phyloP scores from a whole-genome alignment of 2,329 filamentous ascomycete genomes.

The Malbranchea cinnamomea region DNA sequence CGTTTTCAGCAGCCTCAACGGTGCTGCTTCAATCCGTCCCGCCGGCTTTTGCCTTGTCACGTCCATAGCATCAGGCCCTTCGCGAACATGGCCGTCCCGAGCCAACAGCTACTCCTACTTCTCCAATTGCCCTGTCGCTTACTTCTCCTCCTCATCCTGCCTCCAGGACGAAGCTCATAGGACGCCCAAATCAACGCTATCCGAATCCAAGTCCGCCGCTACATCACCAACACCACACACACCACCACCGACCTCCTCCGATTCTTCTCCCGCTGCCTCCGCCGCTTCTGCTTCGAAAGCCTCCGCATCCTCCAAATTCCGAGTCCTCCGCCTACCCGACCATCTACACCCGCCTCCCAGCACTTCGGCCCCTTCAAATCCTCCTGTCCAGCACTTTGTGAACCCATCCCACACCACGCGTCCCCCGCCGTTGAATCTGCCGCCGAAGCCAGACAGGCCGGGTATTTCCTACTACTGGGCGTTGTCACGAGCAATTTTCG shows the following conservation, averaged over 20 bases:
- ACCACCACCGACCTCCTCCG: conserved; percentile 1
- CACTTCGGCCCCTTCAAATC: too few relatives aligned
- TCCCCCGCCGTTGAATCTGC: conserved; percentile 53
- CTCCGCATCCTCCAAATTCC: conserved; percentile 9
- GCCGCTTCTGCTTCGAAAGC: conserved; percentile 5
- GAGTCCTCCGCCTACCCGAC: conserved; percentile 11
- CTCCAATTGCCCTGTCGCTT: too few relatives aligned
- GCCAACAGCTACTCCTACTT: too few relatives aligned
- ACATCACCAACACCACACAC: too few relatives aligned
- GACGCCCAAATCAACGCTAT: too few relatives aligned
- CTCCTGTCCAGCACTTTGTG: conserved; percentile 30
- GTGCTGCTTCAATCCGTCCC: too few relatives aligned
- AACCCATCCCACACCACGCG: conserved; percentile 63
- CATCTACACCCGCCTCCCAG: conserved; percentile 2
- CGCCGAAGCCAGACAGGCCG: conserved; percentile 31
- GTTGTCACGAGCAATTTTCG: conserved; percentile 59
- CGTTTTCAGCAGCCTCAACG: too few relatives aligned
- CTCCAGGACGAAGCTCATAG: neutral
- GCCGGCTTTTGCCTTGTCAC: too few relatives aligned
- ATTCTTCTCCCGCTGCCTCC: neutral
- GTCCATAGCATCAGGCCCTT: too few relatives aligned
- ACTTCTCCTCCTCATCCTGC: conserved; percentile 4
- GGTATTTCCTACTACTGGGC: conserved; percentile 21
- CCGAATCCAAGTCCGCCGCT: neutral
- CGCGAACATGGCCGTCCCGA: too few relatives aligned